Percentiles rank a stretch among this genome's conserved stretches.
Evolutionary conservation across 352 stramenopile species (phyloP).

Genomic region (Aphanomyces invadans): DNA sequence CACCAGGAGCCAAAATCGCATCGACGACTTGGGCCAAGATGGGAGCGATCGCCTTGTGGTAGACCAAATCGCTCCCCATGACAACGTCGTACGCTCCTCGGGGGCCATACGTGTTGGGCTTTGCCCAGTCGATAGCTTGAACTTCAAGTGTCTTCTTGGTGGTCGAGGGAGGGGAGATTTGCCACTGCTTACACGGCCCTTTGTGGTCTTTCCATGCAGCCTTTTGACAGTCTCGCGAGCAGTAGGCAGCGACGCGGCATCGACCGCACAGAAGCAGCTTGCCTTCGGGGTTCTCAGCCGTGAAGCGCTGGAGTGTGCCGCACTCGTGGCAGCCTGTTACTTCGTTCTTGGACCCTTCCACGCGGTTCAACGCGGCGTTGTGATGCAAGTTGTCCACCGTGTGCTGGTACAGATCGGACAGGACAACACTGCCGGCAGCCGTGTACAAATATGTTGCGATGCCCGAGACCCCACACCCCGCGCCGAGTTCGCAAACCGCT

Average conservation of each 20-base stretch:
- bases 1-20: conserved; percentile 38
- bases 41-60: conserved; percentile 75
- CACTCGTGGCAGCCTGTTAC: conserved; percentile 53
- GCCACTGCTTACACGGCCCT: conserved; percentile 55
- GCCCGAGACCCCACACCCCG: conserved; percentile 75
- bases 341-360: conserved; percentile 21
- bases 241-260: conserved; percentile 71
- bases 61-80: conserved; percentile 79
- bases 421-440: conserved; percentile 54
- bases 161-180: background rate
- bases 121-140: conserved; percentile 70
- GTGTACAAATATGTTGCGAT: conserved; percentile 74
- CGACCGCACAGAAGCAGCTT: conserved; percentile 80
- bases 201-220: conserved; percentile 83
- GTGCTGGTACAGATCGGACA: conserved; percentile 80
- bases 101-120: conserved; percentile 59
- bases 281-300: conserved; percentile 71
- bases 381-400: conserved; percentile 75
- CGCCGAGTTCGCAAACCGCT: conserved; percentile 72
- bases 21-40: conserved; percentile 75
- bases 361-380: conserved; percentile 72
- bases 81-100: conserved; percentile 54
- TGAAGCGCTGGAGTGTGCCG: conserved; percentile 63
- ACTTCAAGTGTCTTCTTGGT: conserved; percentile 38
- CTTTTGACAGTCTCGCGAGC: conserved; percentile 78